Evolutionary conservation across 805 yeast genomes (phyloP).

Genomic region (Scheffersomyces spartinae): DNA sequence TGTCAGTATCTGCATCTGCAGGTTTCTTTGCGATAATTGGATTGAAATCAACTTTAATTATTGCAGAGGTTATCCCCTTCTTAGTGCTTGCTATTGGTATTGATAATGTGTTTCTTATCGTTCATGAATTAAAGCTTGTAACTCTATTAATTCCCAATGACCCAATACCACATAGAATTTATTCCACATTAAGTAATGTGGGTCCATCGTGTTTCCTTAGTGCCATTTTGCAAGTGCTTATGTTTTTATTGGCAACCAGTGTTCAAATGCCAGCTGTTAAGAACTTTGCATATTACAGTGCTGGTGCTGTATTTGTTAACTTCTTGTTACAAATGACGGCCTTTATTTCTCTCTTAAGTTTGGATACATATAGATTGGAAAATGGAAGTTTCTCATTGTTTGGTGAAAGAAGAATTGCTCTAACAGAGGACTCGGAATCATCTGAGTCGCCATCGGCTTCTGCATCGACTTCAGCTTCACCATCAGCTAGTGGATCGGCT

Average conservation of each 20-base stretch:
- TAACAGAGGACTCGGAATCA: not conserved
- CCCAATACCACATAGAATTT: conserved; percentile 44
- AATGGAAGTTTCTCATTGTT: conserved; percentile 11
- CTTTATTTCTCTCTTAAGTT: conserved; percentile 58
- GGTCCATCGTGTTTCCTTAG: conserved; percentile 84
- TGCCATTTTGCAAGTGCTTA: conserved; percentile 64
- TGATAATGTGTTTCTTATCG: conserved; percentile 80
- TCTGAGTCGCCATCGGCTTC: conserved; percentile 1
- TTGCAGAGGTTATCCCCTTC: conserved; percentile 95
- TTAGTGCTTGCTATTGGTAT: conserved; percentile 91
- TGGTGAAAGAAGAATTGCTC: not conserved
- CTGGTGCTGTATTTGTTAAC: conserved; percentile 73
- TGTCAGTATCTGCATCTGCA: conserved; percentile 74
- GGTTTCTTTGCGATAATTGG: conserved; percentile 74
- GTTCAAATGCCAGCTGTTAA: conserved; percentile 95
- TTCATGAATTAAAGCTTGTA: conserved; percentile 61
- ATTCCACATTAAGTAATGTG: conserved; percentile 55
- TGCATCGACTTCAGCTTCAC: too few relatives aligned
- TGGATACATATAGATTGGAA: conserved; percentile 56
- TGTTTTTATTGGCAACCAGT: conserved; percentile 65
- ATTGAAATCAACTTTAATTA: conserved; percentile 76
- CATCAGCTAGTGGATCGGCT: too few relatives aligned
- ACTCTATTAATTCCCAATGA: conserved; percentile 29
- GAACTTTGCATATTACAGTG: conserved; percentile 85
- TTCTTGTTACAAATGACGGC: conserved; percentile 71